Evolutionary conservation across 2,329 filamentous ascomycete species (phyloP).

Genomic region (Graphiopsis chlorocephala): DNA sequence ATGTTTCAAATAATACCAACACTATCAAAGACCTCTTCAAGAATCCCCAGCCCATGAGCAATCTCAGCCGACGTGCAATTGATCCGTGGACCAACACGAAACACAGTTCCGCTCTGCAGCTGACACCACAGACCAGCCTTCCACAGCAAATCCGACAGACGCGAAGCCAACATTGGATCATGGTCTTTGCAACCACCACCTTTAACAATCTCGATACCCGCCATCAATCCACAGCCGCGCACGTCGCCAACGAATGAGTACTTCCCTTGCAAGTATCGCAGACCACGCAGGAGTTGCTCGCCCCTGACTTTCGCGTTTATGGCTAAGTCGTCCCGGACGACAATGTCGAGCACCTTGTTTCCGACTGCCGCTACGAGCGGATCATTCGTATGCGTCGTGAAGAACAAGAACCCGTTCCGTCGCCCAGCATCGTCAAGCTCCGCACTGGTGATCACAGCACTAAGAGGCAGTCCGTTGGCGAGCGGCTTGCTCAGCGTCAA

Average conservation of each 20-base stretch:
- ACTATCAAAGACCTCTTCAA: not conserved
- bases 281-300: slow-evolving; percentile 24
- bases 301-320: slow-evolving; percentile 21
- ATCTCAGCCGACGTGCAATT: not conserved
- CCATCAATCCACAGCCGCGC: slow-evolving; percentile 31
- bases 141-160: not conserved
- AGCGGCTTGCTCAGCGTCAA: slow-evolving; percentile 33
- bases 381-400: slow-evolving; percentile 34
- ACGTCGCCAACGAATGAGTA: slow-evolving; percentile 35
- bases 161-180: not conserved
- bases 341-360: slow-evolving; percentile 33
- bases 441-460: slow-evolving; percentile 29
- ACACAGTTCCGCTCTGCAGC: not conserved
- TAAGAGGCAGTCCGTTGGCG: slow-evolving; percentile 31
- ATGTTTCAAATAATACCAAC: not conserved
- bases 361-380: slow-evolving; percentile 32
- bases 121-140: not conserved
- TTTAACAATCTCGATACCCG: slow-evolving; percentile 32
- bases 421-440: slow-evolving; percentile 23
- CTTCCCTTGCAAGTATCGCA: slow-evolving; percentile 23
- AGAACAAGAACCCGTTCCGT: slow-evolving; percentile 29
- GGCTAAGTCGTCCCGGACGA: slow-evolving; percentile 29
- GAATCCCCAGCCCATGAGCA: not conserved
- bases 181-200: not conserved
- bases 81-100: not conserved